Base-by-base conservation (phyloP, 2,329 filamentous ascomycete species). In the Diplodia corticola region DNA sequence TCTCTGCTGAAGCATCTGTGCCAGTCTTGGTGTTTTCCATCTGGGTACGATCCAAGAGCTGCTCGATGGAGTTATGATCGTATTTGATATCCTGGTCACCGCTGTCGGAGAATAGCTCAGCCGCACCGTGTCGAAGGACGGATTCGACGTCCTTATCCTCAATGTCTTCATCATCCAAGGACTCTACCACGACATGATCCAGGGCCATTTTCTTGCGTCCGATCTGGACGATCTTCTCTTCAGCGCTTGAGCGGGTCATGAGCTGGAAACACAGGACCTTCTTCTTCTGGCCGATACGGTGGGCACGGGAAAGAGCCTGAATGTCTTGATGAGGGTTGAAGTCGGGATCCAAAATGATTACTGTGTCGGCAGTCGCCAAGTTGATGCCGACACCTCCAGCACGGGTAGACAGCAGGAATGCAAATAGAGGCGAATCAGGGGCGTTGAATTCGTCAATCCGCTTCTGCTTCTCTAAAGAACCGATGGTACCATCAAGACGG, bases 261-360 rank as follows among this genome's bases (percentile, higher is more conserved):
- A 99, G 81, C 75, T 98, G 94, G 73, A 98, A 97, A 70, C 96
- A 96, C 1, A 99, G 84, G 0, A 99, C 95, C 72, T 96, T 97
- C 70, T 95, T 93, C 77, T 93, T 92, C 78, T 99, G 96, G 0
- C 96, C 96, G 69, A 99, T 98, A 28, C 95, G 90, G 78, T 99
- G 95, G 20, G 94, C 95, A 70, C 96, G 89, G 33, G 94, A 96
- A 33, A 99, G 84, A 0, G 95, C 95, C 77, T 99, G 95, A 48
- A 99, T 91, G 73, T 99, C 96, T 78, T 99, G 95, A 74, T 99
- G 95, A 0, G 95, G 95, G 69, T 99, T 99, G 82, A 96, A 98
- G 74, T 99, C 95, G 0, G 92, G 92, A 72, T 99, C 93, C 70
- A 98, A 88, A 70, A 99, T 97, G 70, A 99, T 97, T 68, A 99